These are phyloP conservation scores for Pseudogymnoascus sp. DNA, from an alignment of 2,329 filamentous ascomycete species.

Conservation along the genomic window DNA sequence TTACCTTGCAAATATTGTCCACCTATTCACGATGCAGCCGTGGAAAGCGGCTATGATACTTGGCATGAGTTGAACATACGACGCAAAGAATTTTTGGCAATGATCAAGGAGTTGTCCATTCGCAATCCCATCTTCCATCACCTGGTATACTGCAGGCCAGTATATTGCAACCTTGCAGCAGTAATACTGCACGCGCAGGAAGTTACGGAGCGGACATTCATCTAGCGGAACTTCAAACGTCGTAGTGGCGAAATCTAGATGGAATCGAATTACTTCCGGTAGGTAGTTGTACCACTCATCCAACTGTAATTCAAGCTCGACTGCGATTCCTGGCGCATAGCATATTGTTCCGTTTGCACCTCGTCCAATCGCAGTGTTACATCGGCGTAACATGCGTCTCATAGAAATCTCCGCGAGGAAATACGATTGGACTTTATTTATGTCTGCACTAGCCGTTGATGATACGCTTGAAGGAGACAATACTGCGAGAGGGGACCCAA, in stretches of 20 bases:
- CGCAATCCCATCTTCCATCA: slow-evolving; percentile 18
- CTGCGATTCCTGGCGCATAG: slow-evolving; percentile 27
- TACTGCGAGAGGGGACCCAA: not conserved
- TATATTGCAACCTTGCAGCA: slow-evolving; percentile 28
- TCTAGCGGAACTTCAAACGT: not conserved
- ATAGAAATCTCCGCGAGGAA: slow-evolving; percentile 32
- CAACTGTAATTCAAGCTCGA: slow-evolving; percentile 31
- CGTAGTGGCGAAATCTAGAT: slow-evolving; percentile 12
- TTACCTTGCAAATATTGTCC: slow-evolving; percentile 15
- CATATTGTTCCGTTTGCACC: slow-evolving; percentile 16
- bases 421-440: slow-evolving; percentile 18
- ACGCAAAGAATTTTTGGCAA: slow-evolving; percentile 21
- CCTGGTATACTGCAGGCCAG: slow-evolving; percentile 26
- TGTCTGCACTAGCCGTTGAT: not conserved
- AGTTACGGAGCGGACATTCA: slow-evolving; percentile 7
- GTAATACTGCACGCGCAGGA: slow-evolving; percentile 25
- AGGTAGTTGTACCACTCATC: slow-evolving; percentile 32
- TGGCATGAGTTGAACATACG: slow-evolving; percentile 19
- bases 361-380: slow-evolving; percentile 24
- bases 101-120: slow-evolving; percentile 15
- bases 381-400: slow-evolving; percentile 31
- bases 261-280: slow-evolving; percentile 27
- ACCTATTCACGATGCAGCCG: slow-evolving; percentile 18
- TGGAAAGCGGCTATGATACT: slow-evolving; percentile 18
- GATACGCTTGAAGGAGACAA: not conserved